A percentile compares a stretch with the other conserved stretches of the same genome.
Conservation (phyloP, 345 rosid species). For the Noccaea bulbosa region DNA sequence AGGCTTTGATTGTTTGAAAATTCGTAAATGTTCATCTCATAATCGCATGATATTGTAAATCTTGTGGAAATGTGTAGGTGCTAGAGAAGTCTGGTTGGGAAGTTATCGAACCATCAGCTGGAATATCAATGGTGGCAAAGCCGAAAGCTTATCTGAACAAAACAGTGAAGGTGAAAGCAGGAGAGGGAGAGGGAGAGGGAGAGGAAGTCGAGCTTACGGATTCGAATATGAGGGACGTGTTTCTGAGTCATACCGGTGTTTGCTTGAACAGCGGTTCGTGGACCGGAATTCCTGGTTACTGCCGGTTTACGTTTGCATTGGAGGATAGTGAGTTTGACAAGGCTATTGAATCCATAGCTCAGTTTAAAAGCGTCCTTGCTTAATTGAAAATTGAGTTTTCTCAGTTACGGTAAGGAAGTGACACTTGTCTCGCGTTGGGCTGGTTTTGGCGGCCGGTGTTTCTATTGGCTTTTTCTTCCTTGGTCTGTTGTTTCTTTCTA, state of each 20-base stretch:
- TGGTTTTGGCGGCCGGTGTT: neutral
- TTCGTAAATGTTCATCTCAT: neutral
- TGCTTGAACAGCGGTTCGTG: constrained; percentile 83
- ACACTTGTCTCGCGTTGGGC: too few relatives aligned
- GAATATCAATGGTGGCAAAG: constrained; percentile 87
- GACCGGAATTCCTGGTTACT: constrained; percentile 91
- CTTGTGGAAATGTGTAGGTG: constrained; percentile 44
- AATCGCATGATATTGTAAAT: neutral
- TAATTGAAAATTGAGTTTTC: neutral
- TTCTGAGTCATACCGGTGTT: constrained; percentile 68
- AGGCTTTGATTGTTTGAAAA: too few relatives aligned
- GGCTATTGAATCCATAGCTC: constrained; percentile 67
- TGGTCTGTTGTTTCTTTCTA: constrained; percentile 20
- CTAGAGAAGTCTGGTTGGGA: constrained; percentile 93
- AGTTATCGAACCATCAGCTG: constrained; percentile 63
- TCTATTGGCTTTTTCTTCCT: neutral
- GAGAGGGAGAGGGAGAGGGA: constrained; percentile 18
- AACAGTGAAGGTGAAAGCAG: constrained; percentile 47
- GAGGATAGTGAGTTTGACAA: constrained; percentile 71
- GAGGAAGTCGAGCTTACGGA: constrained; percentile 60
- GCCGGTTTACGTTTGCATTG: constrained; percentile 82
- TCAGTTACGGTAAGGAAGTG: too few relatives aligned
- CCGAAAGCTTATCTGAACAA: constrained; percentile 72
- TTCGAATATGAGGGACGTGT: constrained; percentile 72
- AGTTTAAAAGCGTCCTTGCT: constrained; percentile 52